Conservation (phyloP, 441 rosid genomes). For the Aquilaria agallochum region DNA sequence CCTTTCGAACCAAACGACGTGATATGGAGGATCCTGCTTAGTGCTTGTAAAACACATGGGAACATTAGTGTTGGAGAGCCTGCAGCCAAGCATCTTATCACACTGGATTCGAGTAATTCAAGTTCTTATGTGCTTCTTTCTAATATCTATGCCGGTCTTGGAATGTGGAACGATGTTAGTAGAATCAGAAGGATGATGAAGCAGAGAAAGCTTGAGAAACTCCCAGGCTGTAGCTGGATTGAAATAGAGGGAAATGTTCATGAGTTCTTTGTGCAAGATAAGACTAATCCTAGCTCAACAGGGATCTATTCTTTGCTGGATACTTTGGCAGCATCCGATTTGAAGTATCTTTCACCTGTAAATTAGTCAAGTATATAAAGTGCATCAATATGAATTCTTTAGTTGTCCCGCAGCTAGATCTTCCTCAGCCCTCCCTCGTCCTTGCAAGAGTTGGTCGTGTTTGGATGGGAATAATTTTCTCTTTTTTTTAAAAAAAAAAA, state of each 20-base stretch:
- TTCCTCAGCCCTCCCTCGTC: too few relatives aligned
- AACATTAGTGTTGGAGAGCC: slow-evolving; percentile 44
- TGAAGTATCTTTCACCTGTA: neutral
- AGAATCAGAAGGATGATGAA: slow-evolving; percentile 49
- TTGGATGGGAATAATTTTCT: too few relatives aligned
- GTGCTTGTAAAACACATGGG: slow-evolving; percentile 44
- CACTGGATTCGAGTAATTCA: slow-evolving; percentile 33
- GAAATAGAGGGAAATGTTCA: slow-evolving; percentile 64
- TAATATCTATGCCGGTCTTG: slow-evolving; percentile 49
- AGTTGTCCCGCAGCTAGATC: too few relatives aligned
- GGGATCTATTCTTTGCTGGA: slow-evolving; percentile 46
- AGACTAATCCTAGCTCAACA: slow-evolving; percentile 32
- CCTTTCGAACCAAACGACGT: slow-evolving; percentile 55
- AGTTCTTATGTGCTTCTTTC: slow-evolving; percentile 55
- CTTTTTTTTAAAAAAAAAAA: too few relatives aligned
- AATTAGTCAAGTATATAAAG: too few relatives aligned
- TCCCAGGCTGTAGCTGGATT: slow-evolving; percentile 66
- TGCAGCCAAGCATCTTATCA: slow-evolving; percentile 36
- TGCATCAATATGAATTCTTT: too few relatives aligned
- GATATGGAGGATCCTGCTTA: slow-evolving; percentile 54
- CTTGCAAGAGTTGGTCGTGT: too few relatives aligned
- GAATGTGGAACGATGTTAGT: slow-evolving; percentile 53
- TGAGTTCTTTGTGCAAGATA: slow-evolving; percentile 57
- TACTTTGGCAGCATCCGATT: slow-evolving; percentile 16
- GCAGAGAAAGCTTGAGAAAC: slow-evolving; percentile 38